Base-by-base conservation (phyloP, 768 basidiomycete genomes). In the Hygrophoropsis aurantiaca region DNA sequence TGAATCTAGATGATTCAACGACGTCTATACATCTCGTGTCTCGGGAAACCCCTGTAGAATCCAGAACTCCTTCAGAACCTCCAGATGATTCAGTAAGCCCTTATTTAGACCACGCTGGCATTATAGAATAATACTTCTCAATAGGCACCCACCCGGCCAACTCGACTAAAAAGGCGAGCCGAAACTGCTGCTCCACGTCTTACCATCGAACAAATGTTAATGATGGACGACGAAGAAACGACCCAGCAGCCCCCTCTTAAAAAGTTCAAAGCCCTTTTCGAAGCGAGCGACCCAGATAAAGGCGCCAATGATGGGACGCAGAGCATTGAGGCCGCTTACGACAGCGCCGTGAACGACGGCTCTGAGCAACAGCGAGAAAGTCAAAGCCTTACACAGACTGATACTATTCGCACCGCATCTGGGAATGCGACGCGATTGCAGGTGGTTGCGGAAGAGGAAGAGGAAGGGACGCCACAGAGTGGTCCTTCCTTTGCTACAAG, bases 211-310 rank as follows among this genome's bases (percentile, higher is more conserved):
- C 49, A 56, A 2, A 48, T 46, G 21, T 43, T 47, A 21, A 50
- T 50, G 13, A 55, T 64, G 3, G 49, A 44, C 15, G 57, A 59
- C 21, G 51, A 52, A 15, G 42, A 58, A 5, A 47, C n/a, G 8
- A 48, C 18, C 7, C 44, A 53, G 44, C 82, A 82, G 51, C 86
- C 82, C 0, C 78, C 82, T 2, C 61, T 79, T 21, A 88, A 88
- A 58, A 85, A 80, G 61, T 86, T 82, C 69, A 84, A 80, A 54
- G 79, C 81, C 0, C 69, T 88, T 10, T 88, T 86, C 51, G 86
- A 88, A 15, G 78, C 80, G 8, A 83, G 72, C 35, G 72, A 82
- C 57, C 83, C 81, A 23, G 73, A 73, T 51, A 61, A 66, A 51
- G 53, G 70, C 55, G 50, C 53, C 36, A 57, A 65, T 19, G 63